A percentile compares a stretch with the other conserved stretches of the same genome.
These are phyloP conservation scores for Naegleria gruberi DNA, from an alignment of 208 protist species.

Conservation along the genomic window DNA sequence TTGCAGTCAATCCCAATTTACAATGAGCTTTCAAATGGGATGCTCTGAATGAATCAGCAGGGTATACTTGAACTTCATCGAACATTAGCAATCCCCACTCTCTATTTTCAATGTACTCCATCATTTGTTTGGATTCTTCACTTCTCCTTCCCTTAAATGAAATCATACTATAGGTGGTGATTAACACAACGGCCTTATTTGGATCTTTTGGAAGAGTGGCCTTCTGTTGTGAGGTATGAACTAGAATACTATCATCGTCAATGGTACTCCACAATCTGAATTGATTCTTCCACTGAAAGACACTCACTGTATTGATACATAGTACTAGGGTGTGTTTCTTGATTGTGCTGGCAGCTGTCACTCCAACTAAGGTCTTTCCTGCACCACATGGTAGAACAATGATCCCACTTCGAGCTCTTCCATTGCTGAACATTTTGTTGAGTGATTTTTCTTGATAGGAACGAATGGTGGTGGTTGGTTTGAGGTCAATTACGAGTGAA, in stretches of 20 bases:
- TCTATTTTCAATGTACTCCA: constrained; percentile 50
- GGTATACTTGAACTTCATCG: constrained; percentile 97
- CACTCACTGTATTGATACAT: constrained; percentile 80
- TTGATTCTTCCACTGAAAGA: constrained; percentile 87
- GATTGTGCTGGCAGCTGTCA: constrained; percentile 88
- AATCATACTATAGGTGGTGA: background rate
- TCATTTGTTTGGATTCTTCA: constrained; percentile 44
- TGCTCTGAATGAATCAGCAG: constrained; percentile 89
- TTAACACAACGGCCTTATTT: background rate
- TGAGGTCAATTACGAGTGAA: constrained; percentile 63
- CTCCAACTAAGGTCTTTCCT: constrained; percentile 98
- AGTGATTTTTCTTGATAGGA: constrained; percentile 68
- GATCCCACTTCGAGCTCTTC: constrained; percentile 83
- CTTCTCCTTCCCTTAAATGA: background rate
- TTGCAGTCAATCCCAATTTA: constrained; percentile 96
- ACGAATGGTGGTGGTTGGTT: constrained; percentile 50
- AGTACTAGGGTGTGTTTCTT: constrained; percentile 88
- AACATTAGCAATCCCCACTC: constrained; percentile 95
- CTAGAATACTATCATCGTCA: background rate
- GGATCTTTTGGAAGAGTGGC: constrained; percentile 73
- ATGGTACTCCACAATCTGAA: constrained; percentile 13
- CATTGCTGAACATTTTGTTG: constrained; percentile 64
- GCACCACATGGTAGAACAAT: constrained; percentile 98
- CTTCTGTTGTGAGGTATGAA: constrained; percentile 51
- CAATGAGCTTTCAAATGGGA: constrained; percentile 86